These are phyloP conservation scores for Parmelia sp. DNA, from an alignment of 495 filamentous ascomycete species.

Conservation along the genomic window DNA sequence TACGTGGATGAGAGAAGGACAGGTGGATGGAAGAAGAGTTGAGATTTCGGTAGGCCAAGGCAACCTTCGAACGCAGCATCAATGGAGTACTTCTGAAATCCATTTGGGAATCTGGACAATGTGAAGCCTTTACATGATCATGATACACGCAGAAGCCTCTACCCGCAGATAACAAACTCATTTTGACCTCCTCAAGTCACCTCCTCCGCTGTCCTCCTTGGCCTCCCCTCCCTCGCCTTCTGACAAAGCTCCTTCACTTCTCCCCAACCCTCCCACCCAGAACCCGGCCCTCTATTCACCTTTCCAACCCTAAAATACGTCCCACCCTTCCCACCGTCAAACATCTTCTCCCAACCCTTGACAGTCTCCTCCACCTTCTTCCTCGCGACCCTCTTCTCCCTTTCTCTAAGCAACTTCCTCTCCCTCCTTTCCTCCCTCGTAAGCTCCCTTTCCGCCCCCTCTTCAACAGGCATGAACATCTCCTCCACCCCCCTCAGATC, in stretches of 20 bases:
- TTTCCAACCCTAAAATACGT: conserved; percentile 70
- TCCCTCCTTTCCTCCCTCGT: conserved; percentile 47
- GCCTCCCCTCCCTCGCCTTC: conserved; percentile 27
- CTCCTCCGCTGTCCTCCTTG: conserved; percentile 23
- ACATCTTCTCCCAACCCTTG: conserved; percentile 55
- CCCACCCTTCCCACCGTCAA: conserved; percentile 53
- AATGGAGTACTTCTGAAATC: conserved; percentile 15
- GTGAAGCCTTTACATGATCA: not conserved
- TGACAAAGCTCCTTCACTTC: conserved; percentile 35
- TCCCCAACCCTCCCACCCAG: conserved; percentile 28
- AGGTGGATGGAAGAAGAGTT: conserved; percentile 19
- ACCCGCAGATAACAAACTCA: not conserved
- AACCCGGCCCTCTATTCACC: conserved; percentile 40
- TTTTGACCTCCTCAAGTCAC: conserved; percentile 10
- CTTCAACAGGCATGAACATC: conserved; percentile 75
- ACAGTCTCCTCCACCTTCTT: conserved; percentile 41
- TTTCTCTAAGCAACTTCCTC: conserved; percentile 36
- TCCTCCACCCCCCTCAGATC: conserved; percentile 83
- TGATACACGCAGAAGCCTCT: not conserved
- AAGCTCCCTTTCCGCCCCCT: conserved; percentile 37
- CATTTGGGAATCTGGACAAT: not conserved
- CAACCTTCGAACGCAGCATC: conserved; percentile 13
- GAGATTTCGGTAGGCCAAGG: not conserved
- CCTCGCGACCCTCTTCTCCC: conserved; percentile 42
- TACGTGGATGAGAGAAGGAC: conserved; percentile 18